Evolutionary conservation across 345 rosid genomes (phyloP), one percentile per base, ranked within the genome.

Genomic region (Luvunga scandens): DNA sequence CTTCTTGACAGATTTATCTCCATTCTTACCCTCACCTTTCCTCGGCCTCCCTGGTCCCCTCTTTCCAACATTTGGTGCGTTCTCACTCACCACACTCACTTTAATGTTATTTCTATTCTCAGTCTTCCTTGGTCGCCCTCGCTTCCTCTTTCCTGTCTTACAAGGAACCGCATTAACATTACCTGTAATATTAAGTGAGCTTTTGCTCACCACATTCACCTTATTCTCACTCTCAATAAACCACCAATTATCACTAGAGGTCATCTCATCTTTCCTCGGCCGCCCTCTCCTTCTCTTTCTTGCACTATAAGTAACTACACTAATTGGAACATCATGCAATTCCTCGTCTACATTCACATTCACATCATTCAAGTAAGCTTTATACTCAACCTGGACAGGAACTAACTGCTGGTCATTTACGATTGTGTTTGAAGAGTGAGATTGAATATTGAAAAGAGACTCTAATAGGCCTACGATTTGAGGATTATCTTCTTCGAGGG

Each of bases 221-320:
- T 27, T 24, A 65, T 13, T 34, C 7, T 67, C 71, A 18, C 39
- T 66, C 50, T 67, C 55, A 7, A 76, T 65, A 55, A 30, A 73
- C 83, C 74, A 76, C 63, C 80, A 76, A 76, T 39, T 80, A 8
- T 38, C 57, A 24, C 67, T 73, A 28, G 16, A 25, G 81, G 65
- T 72, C 63, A 63, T 82, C 62, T 42, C 75, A 64, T 78, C 83
- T 86, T 77, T 93, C 39, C 85, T 85, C 39, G 94, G 96, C 84
- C 92, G 82, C 65, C 91, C 96, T 75, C 89, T 91, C 82, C 83
- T 94, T 89, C 89, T 74, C 77, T 83, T 90, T n/a, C 61, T 79
- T 19, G 24, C 75, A 71, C 79, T 77, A 71, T 30, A 45, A 50
- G 75, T 75, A 75, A 81, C 83, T 71, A 71, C 57, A 36, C 30